phyloP scores from a whole-genome alignment of 2,329 filamentous ascomycete genomes.

The Coleophoma eucalyptorum region DNA sequence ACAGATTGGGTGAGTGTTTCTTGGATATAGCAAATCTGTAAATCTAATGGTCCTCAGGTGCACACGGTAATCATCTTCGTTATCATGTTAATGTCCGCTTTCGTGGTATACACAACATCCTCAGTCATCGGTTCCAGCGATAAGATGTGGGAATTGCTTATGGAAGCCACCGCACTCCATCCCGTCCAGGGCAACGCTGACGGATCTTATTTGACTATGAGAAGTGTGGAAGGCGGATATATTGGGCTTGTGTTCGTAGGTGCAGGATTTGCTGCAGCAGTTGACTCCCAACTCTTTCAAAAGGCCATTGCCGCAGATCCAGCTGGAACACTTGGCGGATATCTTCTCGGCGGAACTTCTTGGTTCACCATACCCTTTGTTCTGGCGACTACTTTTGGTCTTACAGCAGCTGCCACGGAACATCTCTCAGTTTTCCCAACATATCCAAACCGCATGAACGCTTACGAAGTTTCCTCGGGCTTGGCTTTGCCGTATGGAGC shows the following conservation, averaged over 20 bases:
- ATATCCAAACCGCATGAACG: conserved; percentile 62
- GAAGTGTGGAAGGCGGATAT: conserved; percentile 72
- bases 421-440: conserved; percentile 57
- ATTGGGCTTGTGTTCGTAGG: conserved; percentile 74
- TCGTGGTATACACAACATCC: conserved; percentile 73
- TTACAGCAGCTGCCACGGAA: conserved; percentile 74
- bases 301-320: conserved; percentile 84
- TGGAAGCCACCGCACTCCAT: conserved; percentile 59
- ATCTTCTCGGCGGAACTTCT: conserved; percentile 69
- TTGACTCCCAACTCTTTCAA: conserved; percentile 52
- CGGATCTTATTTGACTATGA: conserved; percentile 82
- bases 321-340: conserved; percentile 78
- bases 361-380: conserved; percentile 93
- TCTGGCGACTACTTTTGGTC: conserved; percentile 78
- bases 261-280: conserved; percentile 56
- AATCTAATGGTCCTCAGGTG: conserved; percentile 48
- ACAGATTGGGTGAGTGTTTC: conserved; percentile 65
- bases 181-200: conserved; percentile 74
- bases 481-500: conserved; percentile 69
- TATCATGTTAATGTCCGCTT: conserved; percentile 64
- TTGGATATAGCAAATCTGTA: too few species aligned
- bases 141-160: conserved; percentile 71
- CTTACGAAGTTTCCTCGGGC: conserved; percentile 65
- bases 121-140: conserved; percentile 67
- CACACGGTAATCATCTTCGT: conserved; percentile 77